Conservation (phyloP, 2,329 filamentous ascomycete species). For the Hypoxylon sp. region DNA sequence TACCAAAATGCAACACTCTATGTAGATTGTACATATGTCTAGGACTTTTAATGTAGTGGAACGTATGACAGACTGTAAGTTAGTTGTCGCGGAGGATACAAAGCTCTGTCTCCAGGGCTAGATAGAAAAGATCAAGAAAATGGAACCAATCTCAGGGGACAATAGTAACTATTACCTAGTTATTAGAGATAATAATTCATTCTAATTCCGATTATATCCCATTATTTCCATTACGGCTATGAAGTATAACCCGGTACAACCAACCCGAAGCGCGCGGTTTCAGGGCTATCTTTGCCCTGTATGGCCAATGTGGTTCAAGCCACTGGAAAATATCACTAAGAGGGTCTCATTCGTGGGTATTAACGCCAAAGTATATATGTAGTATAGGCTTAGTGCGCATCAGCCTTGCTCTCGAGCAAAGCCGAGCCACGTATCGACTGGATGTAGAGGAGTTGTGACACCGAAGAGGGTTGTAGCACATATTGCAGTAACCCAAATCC, state of each 20-base stretch:
- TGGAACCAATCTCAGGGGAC: neutral
- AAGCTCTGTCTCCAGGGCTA: neutral
- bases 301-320: conserved; percentile 32
- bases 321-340: conserved; percentile 28
- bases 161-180: neutral
- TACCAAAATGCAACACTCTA: conserved; percentile 12
- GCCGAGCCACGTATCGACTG: conserved; percentile 21
- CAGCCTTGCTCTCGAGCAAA: conserved; percentile 29
- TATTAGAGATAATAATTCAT: neutral
- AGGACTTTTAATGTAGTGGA: conserved; percentile 25
- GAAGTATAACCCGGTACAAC: conserved; percentile 14
- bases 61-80: conserved; percentile 14
- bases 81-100: conserved; percentile 5
- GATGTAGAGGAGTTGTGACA: conserved; percentile 5
- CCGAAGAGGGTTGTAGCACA: conserved; percentile 27
- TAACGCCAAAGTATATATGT: conserved; percentile 26
- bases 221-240: conserved; percentile 1
- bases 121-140: neutral
- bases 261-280: conserved; percentile 15
- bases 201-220: conserved; percentile 8
- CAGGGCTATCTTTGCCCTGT: conserved; percentile 3
- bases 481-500: conserved; percentile 27
- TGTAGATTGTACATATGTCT: conserved; percentile 7
- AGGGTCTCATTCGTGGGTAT: conserved; percentile 22
- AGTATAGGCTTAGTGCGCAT: conserved; percentile 12